A percentile compares a stretch with the other conserved stretches of the same genome.
These are phyloP conservation scores for Naegleria lovaniensis DNA, from an alignment of 208 protist species.

Conservation along the genomic window DNA sequence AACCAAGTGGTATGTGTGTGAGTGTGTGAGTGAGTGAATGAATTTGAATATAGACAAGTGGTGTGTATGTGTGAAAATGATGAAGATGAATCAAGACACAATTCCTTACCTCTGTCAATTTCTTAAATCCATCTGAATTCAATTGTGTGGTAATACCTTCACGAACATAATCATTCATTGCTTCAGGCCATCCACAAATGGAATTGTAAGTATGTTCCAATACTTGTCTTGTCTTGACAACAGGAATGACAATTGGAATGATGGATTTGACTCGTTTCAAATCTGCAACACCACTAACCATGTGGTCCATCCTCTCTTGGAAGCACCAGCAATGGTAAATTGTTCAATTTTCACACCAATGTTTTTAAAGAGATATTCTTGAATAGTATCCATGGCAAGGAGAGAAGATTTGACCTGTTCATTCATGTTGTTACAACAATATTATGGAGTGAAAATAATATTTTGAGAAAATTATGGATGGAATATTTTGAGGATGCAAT, in stretches of 20 bases:
- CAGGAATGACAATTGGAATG: neutral
- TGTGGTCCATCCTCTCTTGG: slow-evolving; percentile 5
- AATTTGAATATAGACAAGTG: no score
- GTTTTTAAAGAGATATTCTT: neutral
- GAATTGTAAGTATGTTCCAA: neutral
- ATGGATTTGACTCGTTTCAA: neutral
- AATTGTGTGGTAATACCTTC: neutral
- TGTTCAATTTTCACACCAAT: neutral
- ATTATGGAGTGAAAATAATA: neutral
- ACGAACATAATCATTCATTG: neutral
- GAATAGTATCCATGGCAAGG: neutral
- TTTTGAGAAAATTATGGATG: no score
- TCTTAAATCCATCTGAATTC: neutral
- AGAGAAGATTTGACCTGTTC: neutral
- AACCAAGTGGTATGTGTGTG: no score
- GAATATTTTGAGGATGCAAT: no score
- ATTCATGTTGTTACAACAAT: neutral
- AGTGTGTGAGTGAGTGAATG: no score
- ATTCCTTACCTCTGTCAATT: neutral
- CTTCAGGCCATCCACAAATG: neutral
- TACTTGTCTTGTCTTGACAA: neutral
- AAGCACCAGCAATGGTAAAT: neutral
- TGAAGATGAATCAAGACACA: no score
- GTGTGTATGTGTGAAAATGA: no score
- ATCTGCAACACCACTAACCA: neutral